A percentile compares a stretch with the other conserved stretches of the same genome.
Evolutionary conservation across 768 basidiomycete species (phyloP).

Genomic region (Trametes cinnabarina): DNA sequence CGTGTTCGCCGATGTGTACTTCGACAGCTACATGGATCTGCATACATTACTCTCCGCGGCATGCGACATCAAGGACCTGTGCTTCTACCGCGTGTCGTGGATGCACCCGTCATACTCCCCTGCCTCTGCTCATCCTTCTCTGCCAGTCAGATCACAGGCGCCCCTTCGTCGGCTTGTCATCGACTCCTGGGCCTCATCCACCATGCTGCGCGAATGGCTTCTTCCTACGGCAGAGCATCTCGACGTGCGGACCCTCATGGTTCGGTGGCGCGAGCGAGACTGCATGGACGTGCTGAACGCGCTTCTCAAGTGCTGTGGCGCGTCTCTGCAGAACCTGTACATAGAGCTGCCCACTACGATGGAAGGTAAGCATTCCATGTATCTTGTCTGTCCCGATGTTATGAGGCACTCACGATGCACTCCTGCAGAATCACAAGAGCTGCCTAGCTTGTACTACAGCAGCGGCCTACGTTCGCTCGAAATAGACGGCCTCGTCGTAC

Average conservation of each 20-base stretch:
- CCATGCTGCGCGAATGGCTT: constrained; percentile 13
- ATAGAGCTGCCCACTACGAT: constrained; percentile 12
- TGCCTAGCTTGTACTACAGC: constrained; percentile 5
- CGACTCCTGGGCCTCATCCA: constrained; percentile 16
- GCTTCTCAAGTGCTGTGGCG: constrained; percentile 14
- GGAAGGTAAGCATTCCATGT: neutral
- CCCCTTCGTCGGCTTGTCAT: constrained; percentile 15
- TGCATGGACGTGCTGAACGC: constrained; percentile 9
- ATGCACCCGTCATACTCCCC: neutral
- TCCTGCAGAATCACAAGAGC: constrained; percentile 5
- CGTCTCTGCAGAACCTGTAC: constrained; percentile 14
- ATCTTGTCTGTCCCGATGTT: too few relatives aligned
- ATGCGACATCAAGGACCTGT: constrained; percentile 2
- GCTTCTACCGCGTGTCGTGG: constrained; percentile 20
- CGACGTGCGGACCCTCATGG: constrained; percentile 7
- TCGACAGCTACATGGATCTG: constrained; percentile 15
- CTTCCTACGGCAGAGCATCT: constrained; percentile 2
- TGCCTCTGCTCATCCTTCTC: neutral
- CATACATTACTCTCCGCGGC: constrained; percentile 14
- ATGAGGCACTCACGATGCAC: neutral
- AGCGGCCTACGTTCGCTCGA: constrained; percentile 10
- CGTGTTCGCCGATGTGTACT: constrained; percentile 19
- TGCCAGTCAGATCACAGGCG: neutral
- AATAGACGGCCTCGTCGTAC: constrained; percentile 18
- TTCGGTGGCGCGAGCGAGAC: constrained; percentile 18